phyloP scores from a whole-genome alignment of 495 filamentous ascomycete species.

The Neurospora discreta region DNA sequence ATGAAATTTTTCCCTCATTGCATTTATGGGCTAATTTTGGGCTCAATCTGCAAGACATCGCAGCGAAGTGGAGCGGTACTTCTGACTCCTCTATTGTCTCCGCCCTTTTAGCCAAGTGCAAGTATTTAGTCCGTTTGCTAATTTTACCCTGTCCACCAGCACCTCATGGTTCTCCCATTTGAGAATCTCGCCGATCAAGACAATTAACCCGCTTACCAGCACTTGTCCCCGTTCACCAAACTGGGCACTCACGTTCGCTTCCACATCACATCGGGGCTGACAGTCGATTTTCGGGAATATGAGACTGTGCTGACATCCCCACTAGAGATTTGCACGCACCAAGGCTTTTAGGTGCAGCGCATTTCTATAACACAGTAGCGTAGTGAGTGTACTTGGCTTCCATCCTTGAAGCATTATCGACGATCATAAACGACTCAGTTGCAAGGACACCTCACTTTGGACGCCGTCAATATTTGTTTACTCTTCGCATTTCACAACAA shows the following conservation, averaged over 20 bases:
- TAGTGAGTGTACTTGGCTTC: not conserved
- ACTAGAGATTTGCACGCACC: not conserved
- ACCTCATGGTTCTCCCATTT: not conserved
- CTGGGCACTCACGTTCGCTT: conserved; percentile 1
- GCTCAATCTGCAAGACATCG: conserved; percentile 1
- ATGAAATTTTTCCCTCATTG: conserved; percentile 17
- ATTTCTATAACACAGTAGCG: not conserved
- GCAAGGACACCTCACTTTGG: not conserved
- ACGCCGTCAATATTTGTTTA: not conserved
- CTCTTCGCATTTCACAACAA: not conserved
- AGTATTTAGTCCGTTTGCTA: conserved; percentile 10
- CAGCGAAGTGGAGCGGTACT: too few species aligned
- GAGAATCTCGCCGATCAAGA: not conserved
- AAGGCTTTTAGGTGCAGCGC: not conserved
- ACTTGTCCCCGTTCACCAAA: not conserved
- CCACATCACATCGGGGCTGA: not conserved
- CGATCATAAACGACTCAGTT: not conserved
- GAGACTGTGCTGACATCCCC: not conserved
- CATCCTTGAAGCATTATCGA: not conserved
- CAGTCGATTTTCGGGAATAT: not conserved
- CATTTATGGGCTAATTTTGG: conserved; percentile 21
- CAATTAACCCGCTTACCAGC: not conserved
- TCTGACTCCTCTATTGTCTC: not conserved
- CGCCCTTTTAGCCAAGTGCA: not conserved
- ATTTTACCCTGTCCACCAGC: conserved; percentile 4